A percentile compares a stretch with the other conserved stretches of the same genome.
Evolutionary conservation across 306 rosid species (phyloP).

Genomic region (Quercus engelmannii): DNA sequence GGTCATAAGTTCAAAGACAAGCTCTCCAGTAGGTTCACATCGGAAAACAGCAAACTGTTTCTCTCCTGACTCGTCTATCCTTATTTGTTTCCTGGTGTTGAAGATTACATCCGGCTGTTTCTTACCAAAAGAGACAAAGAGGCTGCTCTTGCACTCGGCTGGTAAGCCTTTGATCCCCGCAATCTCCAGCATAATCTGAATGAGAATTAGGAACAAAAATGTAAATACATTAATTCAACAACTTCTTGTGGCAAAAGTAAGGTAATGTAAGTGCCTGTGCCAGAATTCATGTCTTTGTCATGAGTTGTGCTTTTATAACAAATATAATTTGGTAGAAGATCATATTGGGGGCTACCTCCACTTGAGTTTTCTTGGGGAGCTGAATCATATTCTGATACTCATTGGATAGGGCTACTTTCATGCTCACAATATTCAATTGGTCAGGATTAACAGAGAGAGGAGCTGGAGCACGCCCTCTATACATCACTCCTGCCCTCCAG

Average conservation of each 20-base stretch:
- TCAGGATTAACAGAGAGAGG: conserved; percentile 14
- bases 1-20: conserved; percentile 31
- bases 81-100: conserved; percentile 13
- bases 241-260: background rate
- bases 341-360: conserved; percentile 24
- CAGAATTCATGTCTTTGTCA: background rate
- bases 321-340: background rate
- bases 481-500: conserved; percentile 48
- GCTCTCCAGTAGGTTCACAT: conserved; percentile 36
- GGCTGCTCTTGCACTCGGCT: conserved; percentile 9
- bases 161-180: conserved; percentile 38
- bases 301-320: background rate
- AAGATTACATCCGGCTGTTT: conserved; percentile 25
- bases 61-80: conserved; percentile 22
- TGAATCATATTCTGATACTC: conserved; percentile 23
- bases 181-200: conserved; percentile 48
- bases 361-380: conserved; percentile 32
- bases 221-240: background rate
- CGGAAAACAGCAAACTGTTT: conserved; percentile 38
- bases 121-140: conserved; percentile 29
- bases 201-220: conserved; percentile 6
- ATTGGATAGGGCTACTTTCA: conserved; percentile 7
- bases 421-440: conserved; percentile 1
- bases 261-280: background rate
- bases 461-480: conserved; percentile 34